Percentiles rank a stretch among this genome's conserved stretches.
These are phyloP conservation scores for Alternaria angustiovoidea DNA, from an alignment of 2,329 filamentous ascomycete genomes.

Conservation along the genomic window DNA sequence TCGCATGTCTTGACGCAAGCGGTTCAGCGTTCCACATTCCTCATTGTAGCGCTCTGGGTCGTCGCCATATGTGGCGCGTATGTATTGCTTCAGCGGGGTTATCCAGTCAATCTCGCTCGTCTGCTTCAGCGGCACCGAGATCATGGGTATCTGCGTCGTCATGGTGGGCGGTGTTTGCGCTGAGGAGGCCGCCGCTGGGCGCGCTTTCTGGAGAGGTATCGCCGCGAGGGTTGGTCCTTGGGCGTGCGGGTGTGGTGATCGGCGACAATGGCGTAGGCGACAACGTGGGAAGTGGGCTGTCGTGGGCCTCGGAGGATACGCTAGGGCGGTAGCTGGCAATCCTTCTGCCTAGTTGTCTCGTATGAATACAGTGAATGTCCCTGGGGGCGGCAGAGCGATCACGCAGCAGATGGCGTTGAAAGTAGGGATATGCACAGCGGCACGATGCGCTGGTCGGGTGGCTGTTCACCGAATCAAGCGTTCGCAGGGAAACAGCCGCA, in stretches of 20 bases:
- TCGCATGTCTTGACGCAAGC: conserved; percentile 96
- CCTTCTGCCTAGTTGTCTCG: neutral
- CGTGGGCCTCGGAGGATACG: conserved; percentile 2
- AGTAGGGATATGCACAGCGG: conserved; percentile 11
- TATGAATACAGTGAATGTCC: conserved; percentile 2
- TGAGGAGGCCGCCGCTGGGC: conserved; percentile 20
- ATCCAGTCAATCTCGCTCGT: conserved; percentile 99
- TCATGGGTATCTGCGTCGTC: conserved; percentile 78
- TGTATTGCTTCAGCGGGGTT: conserved; percentile 88
- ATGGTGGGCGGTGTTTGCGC: conserved; percentile 30
- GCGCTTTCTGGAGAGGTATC: conserved; percentile 28
- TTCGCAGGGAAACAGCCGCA: conserved; percentile 13
- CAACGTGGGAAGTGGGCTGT: conserved; percentile 13
- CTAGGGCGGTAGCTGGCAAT: conserved; percentile 4
- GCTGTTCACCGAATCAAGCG: conserved; percentile 11
- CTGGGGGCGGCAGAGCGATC: conserved; percentile 1
- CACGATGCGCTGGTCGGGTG: conserved; percentile 17
- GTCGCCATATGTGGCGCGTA: conserved; percentile 91
- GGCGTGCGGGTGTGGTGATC: conserved; percentile 7
- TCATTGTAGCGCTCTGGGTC: conserved; percentile 95
- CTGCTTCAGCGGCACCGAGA: conserved; percentile 88
- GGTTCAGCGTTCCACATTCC: conserved; percentile 93
- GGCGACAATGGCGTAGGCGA: conserved; percentile 14
- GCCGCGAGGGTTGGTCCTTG: conserved; percentile 8
- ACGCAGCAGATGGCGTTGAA: conserved; percentile 9